Conservation (phyloP, 2,329 filamentous ascomycete species). For the Hypoxylon sp. region DNA sequence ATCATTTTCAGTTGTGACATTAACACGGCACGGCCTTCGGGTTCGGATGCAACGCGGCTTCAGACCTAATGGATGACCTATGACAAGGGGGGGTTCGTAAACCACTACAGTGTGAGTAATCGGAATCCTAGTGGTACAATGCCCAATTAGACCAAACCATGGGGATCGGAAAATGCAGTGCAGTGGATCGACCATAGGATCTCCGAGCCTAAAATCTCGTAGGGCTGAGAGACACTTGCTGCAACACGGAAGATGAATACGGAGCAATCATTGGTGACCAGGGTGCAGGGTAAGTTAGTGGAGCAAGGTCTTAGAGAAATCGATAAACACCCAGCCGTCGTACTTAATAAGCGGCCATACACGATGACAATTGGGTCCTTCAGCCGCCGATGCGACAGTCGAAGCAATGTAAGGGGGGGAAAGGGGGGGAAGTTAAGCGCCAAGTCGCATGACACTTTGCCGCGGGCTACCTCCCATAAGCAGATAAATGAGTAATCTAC, state of each 20-base stretch:
- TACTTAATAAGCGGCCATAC: slow-evolving; percentile 38
- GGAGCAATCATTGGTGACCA: slow-evolving; percentile 39
- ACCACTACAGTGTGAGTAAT: slow-evolving; percentile 34
- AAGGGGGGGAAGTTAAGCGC: slow-evolving; percentile 34
- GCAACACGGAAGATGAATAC: slow-evolving; percentile 38
- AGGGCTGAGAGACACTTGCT: slow-evolving; percentile 44
- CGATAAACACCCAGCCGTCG: slow-evolving; percentile 20
- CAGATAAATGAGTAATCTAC: slow-evolving; percentile 1
- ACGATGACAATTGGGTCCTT: slow-evolving; percentile 37
- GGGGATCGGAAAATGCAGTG: slow-evolving; percentile 41
- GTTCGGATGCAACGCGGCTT: slow-evolving; percentile 32
- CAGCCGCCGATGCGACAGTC: slow-evolving; percentile 41
- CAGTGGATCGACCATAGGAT: slow-evolving; percentile 44
- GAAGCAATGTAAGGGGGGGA: slow-evolving; percentile 20
- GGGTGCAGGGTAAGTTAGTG: slow-evolving; percentile 30
- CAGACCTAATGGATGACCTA: slow-evolving; percentile 22
- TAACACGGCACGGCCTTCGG: slow-evolving; percentile 25
- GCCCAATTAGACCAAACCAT: slow-evolving; percentile 25
- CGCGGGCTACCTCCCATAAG: slow-evolving; percentile 31
- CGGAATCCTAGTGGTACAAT: slow-evolving; percentile 20
- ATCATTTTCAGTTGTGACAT: slow-evolving; percentile 29
- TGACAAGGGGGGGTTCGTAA: slow-evolving; percentile 35
- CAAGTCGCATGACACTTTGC: slow-evolving; percentile 36
- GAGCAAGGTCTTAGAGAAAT: slow-evolving; percentile 30
- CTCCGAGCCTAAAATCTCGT: slow-evolving; percentile 46